These are phyloP conservation scores for Talaromyces sp. DNA, from an alignment of 2,329 filamentous ascomycete species.

Conservation along the genomic window DNA sequence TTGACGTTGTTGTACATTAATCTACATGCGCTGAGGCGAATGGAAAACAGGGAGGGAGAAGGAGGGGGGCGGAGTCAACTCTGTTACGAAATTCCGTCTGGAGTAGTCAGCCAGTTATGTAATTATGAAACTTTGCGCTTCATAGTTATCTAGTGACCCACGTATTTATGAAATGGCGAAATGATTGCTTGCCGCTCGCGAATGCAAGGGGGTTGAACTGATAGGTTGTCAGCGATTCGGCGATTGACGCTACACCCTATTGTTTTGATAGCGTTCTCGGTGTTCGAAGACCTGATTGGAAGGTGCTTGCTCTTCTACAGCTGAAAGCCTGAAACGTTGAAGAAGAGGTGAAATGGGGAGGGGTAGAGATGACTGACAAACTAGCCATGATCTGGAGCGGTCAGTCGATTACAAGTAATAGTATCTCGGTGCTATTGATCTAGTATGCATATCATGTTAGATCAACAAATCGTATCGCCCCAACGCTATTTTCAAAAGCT, in stretches of 20 bases:
- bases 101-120: neutral
- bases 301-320: neutral
- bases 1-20: constrained; percentile 11
- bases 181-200: constrained; percentile 1
- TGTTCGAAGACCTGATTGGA: neutral
- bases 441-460: constrained; percentile 1
- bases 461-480: neutral
- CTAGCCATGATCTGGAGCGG: neutral
- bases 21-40: constrained; percentile 7
- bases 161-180: neutral
- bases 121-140: neutral
- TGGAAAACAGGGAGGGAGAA: neutral
- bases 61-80: neutral
- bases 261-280: neutral
- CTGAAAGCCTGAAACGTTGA: neutral
- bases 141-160: neutral
- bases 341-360: neutral
- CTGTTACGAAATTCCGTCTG: neutral
- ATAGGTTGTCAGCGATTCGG: constrained; percentile 5
- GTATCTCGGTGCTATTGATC: neutral
- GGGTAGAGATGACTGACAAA: neutral
- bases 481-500: neutral
- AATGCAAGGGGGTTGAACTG: constrained; percentile 3
- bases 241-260: neutral
- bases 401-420: neutral